Conservation (phyloP, 2,329 filamentous ascomycete genomes). For the Pyrenophora tritici-repentis region DNA sequence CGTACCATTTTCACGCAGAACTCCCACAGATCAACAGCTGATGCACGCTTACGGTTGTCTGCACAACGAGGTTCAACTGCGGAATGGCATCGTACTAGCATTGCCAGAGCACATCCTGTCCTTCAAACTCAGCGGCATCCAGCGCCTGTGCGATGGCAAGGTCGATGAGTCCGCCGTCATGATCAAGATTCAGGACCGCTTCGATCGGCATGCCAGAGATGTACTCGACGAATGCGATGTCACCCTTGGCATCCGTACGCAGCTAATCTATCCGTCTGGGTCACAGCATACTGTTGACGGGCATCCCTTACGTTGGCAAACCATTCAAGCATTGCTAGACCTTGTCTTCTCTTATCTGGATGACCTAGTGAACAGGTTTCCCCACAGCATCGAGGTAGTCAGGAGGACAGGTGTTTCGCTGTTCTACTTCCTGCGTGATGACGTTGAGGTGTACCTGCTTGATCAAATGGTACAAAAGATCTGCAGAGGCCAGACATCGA, state of each 20-base stretch:
- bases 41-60: slow-evolving; percentile 47
- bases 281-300: slow-evolving; percentile 56
- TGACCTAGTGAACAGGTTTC: too few species aligned
- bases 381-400: slow-evolving; percentile 53
- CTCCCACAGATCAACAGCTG: slow-evolving; percentile 42
- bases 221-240: slow-evolving; percentile 70
- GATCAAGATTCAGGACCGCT: slow-evolving; percentile 47
- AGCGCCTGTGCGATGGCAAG: too few species aligned
- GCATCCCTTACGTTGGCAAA: slow-evolving; percentile 60
- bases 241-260: slow-evolving; percentile 61
- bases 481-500: too few species aligned
- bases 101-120: slow-evolving; percentile 69
- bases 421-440: too few species aligned
- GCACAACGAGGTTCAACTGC: slow-evolving; percentile 53
- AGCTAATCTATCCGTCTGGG: slow-evolving; percentile 67
- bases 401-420: too few species aligned
- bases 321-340: slow-evolving; percentile 62
- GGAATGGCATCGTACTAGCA: slow-evolving; percentile 61
- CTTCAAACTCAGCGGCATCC: slow-evolving; percentile 64
- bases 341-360: too few species aligned
- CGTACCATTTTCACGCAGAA: slow-evolving; percentile 63
- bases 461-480: too few species aligned
- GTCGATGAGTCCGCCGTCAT: too few species aligned
- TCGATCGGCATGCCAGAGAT: slow-evolving; percentile 56
- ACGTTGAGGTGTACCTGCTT: too few species aligned